phyloP scores from a whole-genome alignment of 345 rosid genomes.

The Syzygium aqueum region DNA sequence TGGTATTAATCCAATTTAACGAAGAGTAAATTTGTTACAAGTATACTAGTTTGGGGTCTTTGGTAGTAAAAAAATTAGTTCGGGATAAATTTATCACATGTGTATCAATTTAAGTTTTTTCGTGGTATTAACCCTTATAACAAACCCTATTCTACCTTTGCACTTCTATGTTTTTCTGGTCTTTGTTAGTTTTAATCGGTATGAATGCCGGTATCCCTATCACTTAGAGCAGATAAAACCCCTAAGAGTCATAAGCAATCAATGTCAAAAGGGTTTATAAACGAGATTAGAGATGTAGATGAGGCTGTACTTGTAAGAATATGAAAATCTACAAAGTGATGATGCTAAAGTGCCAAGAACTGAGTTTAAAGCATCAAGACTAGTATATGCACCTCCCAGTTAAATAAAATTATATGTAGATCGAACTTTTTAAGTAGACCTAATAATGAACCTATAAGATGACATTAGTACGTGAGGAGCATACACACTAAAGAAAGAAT shows the following conservation, averaged over 20 bases:
- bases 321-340: background rate
- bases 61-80: too few relatives aligned
- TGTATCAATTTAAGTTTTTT: too few relatives aligned
- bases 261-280: background rate
- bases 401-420: background rate
- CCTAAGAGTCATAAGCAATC: background rate
- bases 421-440: background rate
- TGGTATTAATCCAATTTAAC: too few relatives aligned
- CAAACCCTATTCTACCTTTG: background rate
- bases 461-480: conserved; percentile 4
- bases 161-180: background rate
- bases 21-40: too few relatives aligned
- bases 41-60: too few relatives aligned
- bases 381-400: background rate
- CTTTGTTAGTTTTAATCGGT: background rate
- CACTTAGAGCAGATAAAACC: background rate
- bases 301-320: background rate
- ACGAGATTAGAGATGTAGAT: background rate
- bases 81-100: too few relatives aligned
- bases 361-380: background rate
- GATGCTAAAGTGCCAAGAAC: background rate
- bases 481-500: background rate
- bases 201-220: background rate
- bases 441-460: background rate
- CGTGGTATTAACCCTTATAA: background rate